Percentiles rank a stretch among this genome's conserved stretches.
phyloP scores from a whole-genome alignment of 208 protist genomes.

The Vickermania ingenoplastis region DNA sequence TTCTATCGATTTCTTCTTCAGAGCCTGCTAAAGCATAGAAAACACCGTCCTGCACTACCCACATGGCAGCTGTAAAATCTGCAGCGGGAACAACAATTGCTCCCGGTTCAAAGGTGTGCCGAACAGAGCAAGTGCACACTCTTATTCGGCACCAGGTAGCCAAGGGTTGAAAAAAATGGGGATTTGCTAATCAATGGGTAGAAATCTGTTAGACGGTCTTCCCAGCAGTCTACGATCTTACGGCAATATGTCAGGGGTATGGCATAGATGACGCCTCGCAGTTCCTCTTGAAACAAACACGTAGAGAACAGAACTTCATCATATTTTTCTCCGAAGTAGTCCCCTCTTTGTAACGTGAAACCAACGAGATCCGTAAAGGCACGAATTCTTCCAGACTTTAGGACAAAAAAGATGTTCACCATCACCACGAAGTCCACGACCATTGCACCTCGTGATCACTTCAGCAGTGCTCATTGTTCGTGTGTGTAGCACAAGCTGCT shows the following conservation, averaged over 20 bases:
- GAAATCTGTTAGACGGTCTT: conserved; percentile 12
- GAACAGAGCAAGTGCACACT: conserved; percentile 25
- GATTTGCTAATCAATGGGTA: conserved; percentile 22
- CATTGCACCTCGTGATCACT: conserved; percentile 28
- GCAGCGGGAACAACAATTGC: conserved; percentile 25
- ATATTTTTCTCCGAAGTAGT: conserved; percentile 67
- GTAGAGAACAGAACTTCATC: conserved; percentile 27
- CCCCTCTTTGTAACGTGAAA: conserved; percentile 29
- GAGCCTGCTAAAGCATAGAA: conserved; percentile 24
- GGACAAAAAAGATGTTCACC: conserved; percentile 48
- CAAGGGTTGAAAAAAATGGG: conserved; percentile 40
- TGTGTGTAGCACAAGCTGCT: conserved; percentile 33
- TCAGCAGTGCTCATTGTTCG: conserved; percentile 46
- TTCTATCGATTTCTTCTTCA: conserved; percentile 19
- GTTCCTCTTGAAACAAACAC: conserved; percentile 30
- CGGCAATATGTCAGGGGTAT: conserved; percentile 37
- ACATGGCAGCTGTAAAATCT: conserved; percentile 19
- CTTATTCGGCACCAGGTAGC: conserved; percentile 41
- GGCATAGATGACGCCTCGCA: conserved; percentile 42
- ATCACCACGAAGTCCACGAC: conserved; percentile 46
- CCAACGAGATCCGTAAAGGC: conserved; percentile 28
- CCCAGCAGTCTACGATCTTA: conserved; percentile 20
- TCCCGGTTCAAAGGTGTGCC: conserved; percentile 6
- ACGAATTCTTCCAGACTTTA: conserved; percentile 45
- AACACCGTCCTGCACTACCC: conserved; percentile 23